Evolutionary conservation across 2,329 filamentous ascomycete genomes (phyloP), one percentile per base, ranked within the genome.

Genomic region (Periconia sp.): DNA sequence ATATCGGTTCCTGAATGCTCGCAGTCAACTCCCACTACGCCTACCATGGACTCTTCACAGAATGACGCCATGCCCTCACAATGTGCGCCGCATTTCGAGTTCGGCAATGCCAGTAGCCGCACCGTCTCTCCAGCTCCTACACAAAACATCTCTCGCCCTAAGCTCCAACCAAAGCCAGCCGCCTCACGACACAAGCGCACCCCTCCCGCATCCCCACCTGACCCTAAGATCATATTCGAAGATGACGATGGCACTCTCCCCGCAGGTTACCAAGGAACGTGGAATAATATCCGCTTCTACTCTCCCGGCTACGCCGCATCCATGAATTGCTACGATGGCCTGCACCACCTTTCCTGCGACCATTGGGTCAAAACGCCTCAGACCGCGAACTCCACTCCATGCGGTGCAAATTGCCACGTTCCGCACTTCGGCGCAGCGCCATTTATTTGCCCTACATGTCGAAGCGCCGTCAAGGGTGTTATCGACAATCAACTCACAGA

Each of bases 281-380:
- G 39, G 7, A 34, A 41, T 2, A 26, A 41, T 12, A 39, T 39
- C 4, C 50, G 46, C 1, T 42, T 40, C 30, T 48, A 36, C 25
- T 10, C 24, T 7, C 34, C 34, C 3, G 36, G 40, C 4, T 33
- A 34, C 13, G 21, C 19, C 12, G 13, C 19, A 11, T 19, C 41
- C n/a, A 11, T 29, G 2, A 44, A 43, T 18, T 41, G 48, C 12
- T 12, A 9, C 10, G 24, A 34, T n/a, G 30, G 35, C 13, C 43
- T 32, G 1, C 50, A 54, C 30, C 38, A 36, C 16, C 48, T 58
- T 17, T 24, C 40, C 1, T 58, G 54, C 26, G 50, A 50, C 17
- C 52, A 58, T 33, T 48, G 32, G 30, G 15, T 58, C 28, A 13
- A 15, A 10, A 31, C 28, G 6, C 10, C 17, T 16, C 24, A 40